A percentile compares a stretch with the other conserved stretches of the same genome.
Conservation (phyloP, 2,329 filamentous ascomycete species). For the Cladophialophora exuberans region DNA sequence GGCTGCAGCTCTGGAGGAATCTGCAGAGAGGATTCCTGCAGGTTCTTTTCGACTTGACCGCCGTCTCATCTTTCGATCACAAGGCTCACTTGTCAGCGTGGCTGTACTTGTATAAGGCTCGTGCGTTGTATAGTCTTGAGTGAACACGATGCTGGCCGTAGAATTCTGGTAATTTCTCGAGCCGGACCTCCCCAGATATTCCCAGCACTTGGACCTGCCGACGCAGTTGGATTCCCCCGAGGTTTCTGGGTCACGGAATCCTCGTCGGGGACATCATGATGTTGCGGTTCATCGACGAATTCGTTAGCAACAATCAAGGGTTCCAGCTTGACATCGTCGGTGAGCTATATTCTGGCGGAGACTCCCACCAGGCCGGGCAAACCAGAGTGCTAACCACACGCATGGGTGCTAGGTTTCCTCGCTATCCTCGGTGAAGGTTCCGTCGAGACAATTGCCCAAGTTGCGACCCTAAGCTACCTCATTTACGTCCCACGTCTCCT, state of each 20-base stretch:
- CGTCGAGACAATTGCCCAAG: conserved; percentile 54
- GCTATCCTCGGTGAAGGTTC: conserved; percentile 57
- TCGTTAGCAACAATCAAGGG: conserved; percentile 33
- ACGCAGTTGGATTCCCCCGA: background rate
- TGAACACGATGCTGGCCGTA: background rate
- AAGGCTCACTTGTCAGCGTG: conserved; percentile 6
- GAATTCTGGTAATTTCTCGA: background rate
- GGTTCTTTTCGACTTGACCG: no score
- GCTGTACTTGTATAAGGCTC: conserved; percentile 3
- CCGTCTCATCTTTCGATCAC: conserved; percentile 1
- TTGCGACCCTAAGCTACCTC: conserved; percentile 53
- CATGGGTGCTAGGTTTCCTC: conserved; percentile 48
- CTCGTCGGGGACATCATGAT: conserved; percentile 5
- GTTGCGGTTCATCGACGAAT: conserved; percentile 27
- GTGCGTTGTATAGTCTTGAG: background rate
- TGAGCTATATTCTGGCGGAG: conserved; percentile 19
- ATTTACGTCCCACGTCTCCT: conserved; percentile 55
- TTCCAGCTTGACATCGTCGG: conserved; percentile 60
- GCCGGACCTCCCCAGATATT: no score
- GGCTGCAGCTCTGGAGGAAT: no score
- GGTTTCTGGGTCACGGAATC: background rate
- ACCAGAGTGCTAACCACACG: no score
- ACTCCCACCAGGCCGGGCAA: background rate
- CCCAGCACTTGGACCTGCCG: no score
- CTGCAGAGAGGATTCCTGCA: no score